Evolutionary conservation across 2,329 filamentous ascomycete genomes (phyloP), one percentile per base, ranked within the genome.

Genomic region (Sporothrix brunneoviolacea): DNA sequence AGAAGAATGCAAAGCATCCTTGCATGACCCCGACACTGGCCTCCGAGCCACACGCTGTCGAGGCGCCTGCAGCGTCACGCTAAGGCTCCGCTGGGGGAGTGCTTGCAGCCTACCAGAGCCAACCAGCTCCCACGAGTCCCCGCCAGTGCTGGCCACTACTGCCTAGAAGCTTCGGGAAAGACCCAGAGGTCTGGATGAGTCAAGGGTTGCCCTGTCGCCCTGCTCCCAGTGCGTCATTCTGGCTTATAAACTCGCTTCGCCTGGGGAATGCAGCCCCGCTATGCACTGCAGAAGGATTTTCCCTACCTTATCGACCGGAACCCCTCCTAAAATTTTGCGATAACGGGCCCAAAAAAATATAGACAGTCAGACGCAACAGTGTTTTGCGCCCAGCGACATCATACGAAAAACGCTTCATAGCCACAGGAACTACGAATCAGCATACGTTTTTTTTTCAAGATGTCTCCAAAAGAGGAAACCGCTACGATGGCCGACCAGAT

Each of bases 401-500:
- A 8, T 37, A 33, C 12, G 12, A 33, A n/a, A 37, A n/a, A 28
- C 10, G n/a, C n/a, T n/a, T n/a, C n/a, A n/a, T n/a, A n/a, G n/a
- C n/a, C n/a, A n/a, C n/a, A n/a, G n/a, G n/a, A n/a, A n/a, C n/a
- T n/a, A n/a, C n/a, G n/a, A n/a, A n/a, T n/a, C n/a, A n/a, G n/a
- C n/a, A n/a, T n/a, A n/a, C n/a, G n/a, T n/a, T n/a, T 28, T 28
- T 10, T 28, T 5, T 28, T 10, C 24, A 49, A 67, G 27, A 57
- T 65, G 55, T 64, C 67, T 56, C 64, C 60, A 49, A 63, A 68
- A 58, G 59, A 60, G 47, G 56, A 57, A 47, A 53, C 59, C 52
- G 47, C 67, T 46, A 68, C 68, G 38, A 68, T 66, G 30, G 63
- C 70, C 21, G 65, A 70, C 55, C 74, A 82, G 48, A 77, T 82